Percentiles rank a stretch among this genome's conserved stretches.
These are phyloP conservation scores for Emergomyces pasteurianus DNA, from an alignment of 2,329 filamentous ascomycete species.

Conservation along the genomic window DNA sequence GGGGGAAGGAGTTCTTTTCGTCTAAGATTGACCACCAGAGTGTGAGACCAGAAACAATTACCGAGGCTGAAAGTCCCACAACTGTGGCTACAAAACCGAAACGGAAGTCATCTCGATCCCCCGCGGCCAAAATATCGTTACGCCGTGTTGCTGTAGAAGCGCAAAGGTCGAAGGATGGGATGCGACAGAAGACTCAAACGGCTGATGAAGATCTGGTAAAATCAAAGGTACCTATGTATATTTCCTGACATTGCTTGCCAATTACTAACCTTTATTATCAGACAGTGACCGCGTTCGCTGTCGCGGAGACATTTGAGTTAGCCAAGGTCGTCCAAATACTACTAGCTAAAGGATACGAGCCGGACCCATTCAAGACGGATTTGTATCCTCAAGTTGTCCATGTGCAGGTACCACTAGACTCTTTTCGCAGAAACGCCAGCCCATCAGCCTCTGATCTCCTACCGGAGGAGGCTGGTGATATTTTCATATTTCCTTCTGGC, in stretches of 20 bases:
- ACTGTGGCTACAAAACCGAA: constrained; percentile 26
- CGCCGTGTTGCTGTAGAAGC: constrained; percentile 79
- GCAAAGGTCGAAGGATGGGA: constrained; percentile 47
- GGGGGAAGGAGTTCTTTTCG: constrained; percentile 45
- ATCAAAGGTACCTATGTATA: constrained; percentile 22
- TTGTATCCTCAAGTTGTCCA: constrained; percentile 56
- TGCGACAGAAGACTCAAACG: constrained; percentile 36
- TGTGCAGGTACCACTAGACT: constrained; percentile 39
- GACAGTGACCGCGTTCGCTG: constrained; percentile 53
- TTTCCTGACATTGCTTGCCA: background rate
- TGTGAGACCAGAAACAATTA: constrained; percentile 19
- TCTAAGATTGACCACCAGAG: constrained; percentile 47
- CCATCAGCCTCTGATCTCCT: constrained; percentile 26
- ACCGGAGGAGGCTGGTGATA: constrained; percentile 54
- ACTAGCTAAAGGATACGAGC: constrained; percentile 45
- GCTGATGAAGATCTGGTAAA: constrained; percentile 25
- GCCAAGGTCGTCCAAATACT: constrained; percentile 46
- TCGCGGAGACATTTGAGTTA: constrained; percentile 55
- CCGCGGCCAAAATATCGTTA: constrained; percentile 58
- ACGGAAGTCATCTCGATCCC: constrained; percentile 38
- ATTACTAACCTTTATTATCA: constrained; percentile 13
- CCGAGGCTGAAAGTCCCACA: constrained; percentile 6
- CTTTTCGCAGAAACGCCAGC: constrained; percentile 33
- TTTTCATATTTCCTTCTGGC: constrained; percentile 92
- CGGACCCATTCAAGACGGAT: constrained; percentile 51